A percentile compares a stretch with the other conserved stretches of the same genome.
These are phyloP conservation scores for Trichoderma koningii DNA, from an alignment of 2,329 filamentous ascomycete genomes.

Conservation along the genomic window DNA sequence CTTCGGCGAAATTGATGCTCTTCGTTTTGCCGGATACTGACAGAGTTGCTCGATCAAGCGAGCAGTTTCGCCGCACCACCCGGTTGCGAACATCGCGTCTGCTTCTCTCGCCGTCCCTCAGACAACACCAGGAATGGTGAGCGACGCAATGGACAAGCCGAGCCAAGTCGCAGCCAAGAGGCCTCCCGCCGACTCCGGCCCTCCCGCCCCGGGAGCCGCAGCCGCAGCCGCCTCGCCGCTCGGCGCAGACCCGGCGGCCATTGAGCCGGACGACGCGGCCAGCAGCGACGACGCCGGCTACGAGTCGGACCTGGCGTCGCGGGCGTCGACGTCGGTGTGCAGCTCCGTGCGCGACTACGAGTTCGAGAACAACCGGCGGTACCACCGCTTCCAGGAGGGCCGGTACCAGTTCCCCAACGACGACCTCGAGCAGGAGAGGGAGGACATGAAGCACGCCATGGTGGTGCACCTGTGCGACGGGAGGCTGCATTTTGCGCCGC, in stretches of 20 bases:
- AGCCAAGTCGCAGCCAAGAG: not conserved
- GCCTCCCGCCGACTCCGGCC: not conserved
- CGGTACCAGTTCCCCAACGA: slow-evolving; percentile 47
- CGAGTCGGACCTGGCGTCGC: slow-evolving; percentile 23
- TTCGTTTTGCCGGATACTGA: not conserved
- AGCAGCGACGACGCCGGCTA: slow-evolving; percentile 22
- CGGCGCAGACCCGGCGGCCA: not conserved
- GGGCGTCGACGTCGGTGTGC: slow-evolving; percentile 31
- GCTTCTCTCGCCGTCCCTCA: not conserved
- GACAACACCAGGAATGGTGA: not conserved
- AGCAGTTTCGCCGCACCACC: slow-evolving; percentile 4
- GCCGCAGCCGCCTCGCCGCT: not conserved
- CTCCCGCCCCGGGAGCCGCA: not conserved
- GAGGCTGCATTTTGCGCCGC: slow-evolving; percentile 46
- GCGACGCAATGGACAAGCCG: slow-evolving; percentile 8
- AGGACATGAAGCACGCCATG: slow-evolving; percentile 48
- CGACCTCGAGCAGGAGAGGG: slow-evolving; percentile 48
- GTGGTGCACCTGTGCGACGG: slow-evolving; percentile 41
- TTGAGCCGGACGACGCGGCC: not conserved
- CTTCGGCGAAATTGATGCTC: not conserved
- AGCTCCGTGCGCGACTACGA: slow-evolving; percentile 44
- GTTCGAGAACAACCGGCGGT: slow-evolving; percentile 48
- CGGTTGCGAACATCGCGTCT: not conserved
- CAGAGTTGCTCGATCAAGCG: not conserved
- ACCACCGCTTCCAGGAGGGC: slow-evolving; percentile 47